phyloP scores from a whole-genome alignment of 495 filamentous ascomycete species.

The Penicillium riverlandense region DNA sequence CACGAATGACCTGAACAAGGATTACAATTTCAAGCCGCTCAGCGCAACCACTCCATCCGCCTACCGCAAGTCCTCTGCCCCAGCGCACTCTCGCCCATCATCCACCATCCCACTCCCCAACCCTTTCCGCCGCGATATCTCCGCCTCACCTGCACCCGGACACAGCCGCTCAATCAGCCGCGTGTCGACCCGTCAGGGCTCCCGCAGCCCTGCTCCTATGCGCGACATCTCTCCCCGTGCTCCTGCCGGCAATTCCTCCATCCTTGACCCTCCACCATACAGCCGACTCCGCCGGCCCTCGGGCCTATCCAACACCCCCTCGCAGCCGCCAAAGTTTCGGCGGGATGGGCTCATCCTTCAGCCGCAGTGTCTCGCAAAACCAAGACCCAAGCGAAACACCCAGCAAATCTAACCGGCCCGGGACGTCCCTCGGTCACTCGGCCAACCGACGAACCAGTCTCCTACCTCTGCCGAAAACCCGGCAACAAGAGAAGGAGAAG shows the following conservation, averaged over 20 bases:
- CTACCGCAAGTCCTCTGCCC: conserved; percentile 44
- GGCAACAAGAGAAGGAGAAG: conserved; percentile 10
- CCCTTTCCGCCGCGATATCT: conserved; percentile 31
- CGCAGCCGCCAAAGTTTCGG: conserved; percentile 39
- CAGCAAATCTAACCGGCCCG: conserved; percentile 31
- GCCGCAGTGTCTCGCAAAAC: conserved; percentile 28
- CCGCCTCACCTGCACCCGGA: conserved; percentile 34
- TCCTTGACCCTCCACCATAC: conserved; percentile 34
- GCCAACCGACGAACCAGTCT: conserved; percentile 42
- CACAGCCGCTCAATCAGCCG: conserved; percentile 24
- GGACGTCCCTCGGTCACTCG: conserved; percentile 39
- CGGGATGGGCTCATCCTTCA: conserved; percentile 20
- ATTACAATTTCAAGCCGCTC: conserved; percentile 63
- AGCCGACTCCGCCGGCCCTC: conserved; percentile 31
- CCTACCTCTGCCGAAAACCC: conserved; percentile 34
- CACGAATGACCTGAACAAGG: conserved; percentile 56
- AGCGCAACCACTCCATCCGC: conserved; percentile 55
- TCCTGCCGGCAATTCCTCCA: conserved; percentile 11
- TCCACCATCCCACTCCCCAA: conserved; percentile 30
- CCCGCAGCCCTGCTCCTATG: conserved; percentile 22
- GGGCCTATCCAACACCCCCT: conserved; percentile 21
- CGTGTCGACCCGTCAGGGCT: conserved; percentile 31
- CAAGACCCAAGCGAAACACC: conserved; percentile 20
- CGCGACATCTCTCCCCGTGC: conserved; percentile 27
- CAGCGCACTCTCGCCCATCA: conserved; percentile 29